Evolutionary conservation across 768 basidiomycete species (phyloP), one percentile per base, ranked within the genome.

Genomic region (Pulveroboletus frians): DNA sequence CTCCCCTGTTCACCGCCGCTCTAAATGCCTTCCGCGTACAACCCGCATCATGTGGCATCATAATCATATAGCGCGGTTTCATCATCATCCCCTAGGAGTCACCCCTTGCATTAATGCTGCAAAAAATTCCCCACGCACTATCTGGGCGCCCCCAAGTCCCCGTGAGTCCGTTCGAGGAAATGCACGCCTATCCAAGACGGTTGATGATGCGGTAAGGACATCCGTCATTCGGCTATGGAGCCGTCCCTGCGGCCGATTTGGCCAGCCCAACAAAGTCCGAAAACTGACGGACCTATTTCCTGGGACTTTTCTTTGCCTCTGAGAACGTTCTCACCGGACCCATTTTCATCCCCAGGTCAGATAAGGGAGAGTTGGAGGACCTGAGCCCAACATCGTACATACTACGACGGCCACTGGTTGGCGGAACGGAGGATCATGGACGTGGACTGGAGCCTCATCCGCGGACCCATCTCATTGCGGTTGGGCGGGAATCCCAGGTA

Each of bases 261-360:
- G 56, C 43, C 55, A 49, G 23, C 36, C 29, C 45, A 60, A 54
- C 60, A 67, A 55, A 43, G 46, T 27, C 64, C 59, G 63, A 57
- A 57, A 47, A 36, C 32, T 39, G 42, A 38, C 40, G 8, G 47
- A 37, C 49, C 15, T 30, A 26, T 18, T 36, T 49, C 45, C 49
- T 40, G 37, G 51, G 38, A 29, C 39, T 47, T 50, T 37, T 44
- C 50, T 37, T 39, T 59, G 51, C 44, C 44, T 38, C 55, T 47
- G 52, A 49, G 29, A 9, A 23, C 27, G 10, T 61, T 68, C 66
- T 48, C 66, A 67, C 53, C 50, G 51, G 42, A 17, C 6, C 52
- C 55, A 63, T 57, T 59, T 64, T 62, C 41, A 43, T 32, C 42
- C 39, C 11, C 23, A 4, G 17, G 17, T 20, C 46, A 47, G 35